Evolutionary conservation across 148 eudicot genomes (phyloP), one percentile per base, ranked within the genome.

Genomic region (Chenopodium quinoa): DNA sequence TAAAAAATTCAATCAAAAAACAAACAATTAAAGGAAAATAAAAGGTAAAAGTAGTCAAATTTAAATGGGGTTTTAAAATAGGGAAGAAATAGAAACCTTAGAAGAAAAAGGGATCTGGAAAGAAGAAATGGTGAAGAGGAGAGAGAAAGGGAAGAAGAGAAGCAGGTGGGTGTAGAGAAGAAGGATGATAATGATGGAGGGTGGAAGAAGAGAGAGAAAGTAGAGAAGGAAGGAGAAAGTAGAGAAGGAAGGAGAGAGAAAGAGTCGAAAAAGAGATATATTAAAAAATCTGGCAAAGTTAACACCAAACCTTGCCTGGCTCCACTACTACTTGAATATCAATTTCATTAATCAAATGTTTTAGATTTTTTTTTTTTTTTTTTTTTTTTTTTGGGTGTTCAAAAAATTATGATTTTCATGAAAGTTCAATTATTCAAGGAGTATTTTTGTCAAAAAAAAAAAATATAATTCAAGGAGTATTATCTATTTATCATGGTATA

Each of bases 71-170:
- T 16, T 56, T 22, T 16, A n/a, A 7, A 11, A 40, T 17, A 16
- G 46, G 7, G 11, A 44, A 34, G n/a, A 56, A 79, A 68, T 4
- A 13, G 31, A 70, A 50, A 82, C 84, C 84, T 82, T 54, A 40
- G 34, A 77, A 40, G 23, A 77, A 7, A 7, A 23, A 63, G 46
- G 40, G 63, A 19, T 31, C 20, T 32, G 44, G 47, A 54, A 25
- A 71, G 68, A 40, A 46, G 73, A 75, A 37, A 74, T 27, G 75
- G 58, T 34, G 84, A 23, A 52, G 50, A 73, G 65, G 37, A 72
- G 48, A 54, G 13, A 50, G 54, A 31, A 52, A 76, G 4, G 40
- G 67, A 54, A 5, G 47, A 68, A 29, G 62, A 13, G 46, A 25
- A 74, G 52, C 25, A 40, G 52, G 34, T 5, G 75, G 25, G 2